Conservation (phyloP, 441 rosid genomes). For the Euphorbia celastroides region DNA sequence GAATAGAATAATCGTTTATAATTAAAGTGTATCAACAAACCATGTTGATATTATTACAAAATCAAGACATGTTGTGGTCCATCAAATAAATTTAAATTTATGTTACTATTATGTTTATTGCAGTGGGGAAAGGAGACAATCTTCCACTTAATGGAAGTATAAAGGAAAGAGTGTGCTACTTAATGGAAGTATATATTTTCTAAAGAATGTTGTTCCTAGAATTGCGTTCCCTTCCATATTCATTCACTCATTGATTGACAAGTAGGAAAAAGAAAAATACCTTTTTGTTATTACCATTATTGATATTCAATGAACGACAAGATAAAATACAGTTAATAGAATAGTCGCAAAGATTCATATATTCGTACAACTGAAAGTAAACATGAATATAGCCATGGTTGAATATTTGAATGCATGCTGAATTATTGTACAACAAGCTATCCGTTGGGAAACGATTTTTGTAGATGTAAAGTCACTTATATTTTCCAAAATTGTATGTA, state of each 20-base stretch:
- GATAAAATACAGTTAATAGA: too few relatives aligned
- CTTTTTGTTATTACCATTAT: too few relatives aligned
- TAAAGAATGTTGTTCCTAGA: too few relatives aligned
- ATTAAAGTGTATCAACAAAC: neutral
- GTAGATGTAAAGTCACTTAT: neutral
- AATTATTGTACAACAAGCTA: neutral
- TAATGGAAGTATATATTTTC: too few relatives aligned
- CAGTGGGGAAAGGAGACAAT: neutral
- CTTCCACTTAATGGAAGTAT: neutral
- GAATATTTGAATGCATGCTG: neutral
- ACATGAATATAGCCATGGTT: neutral
- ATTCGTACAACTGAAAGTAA: neutral
- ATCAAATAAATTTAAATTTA: neutral
- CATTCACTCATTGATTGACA: too few relatives aligned
- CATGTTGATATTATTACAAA: neutral
- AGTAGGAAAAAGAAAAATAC: too few relatives aligned
- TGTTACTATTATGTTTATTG: neutral
- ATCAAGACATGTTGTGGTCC: conserved; percentile 6
- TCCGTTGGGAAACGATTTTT: neutral
- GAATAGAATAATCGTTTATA: neutral
- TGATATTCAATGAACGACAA: too few relatives aligned
- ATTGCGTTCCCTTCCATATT: too few relatives aligned
- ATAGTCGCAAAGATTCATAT: neutral
- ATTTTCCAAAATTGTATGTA: conserved; percentile 7
- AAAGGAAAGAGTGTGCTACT: too few relatives aligned